Evolutionary conservation across 2,329 filamentous ascomycete genomes (phyloP), one percentile per base, ranked within the genome.

Genomic region (Karstenula rhodostoma): DNA sequence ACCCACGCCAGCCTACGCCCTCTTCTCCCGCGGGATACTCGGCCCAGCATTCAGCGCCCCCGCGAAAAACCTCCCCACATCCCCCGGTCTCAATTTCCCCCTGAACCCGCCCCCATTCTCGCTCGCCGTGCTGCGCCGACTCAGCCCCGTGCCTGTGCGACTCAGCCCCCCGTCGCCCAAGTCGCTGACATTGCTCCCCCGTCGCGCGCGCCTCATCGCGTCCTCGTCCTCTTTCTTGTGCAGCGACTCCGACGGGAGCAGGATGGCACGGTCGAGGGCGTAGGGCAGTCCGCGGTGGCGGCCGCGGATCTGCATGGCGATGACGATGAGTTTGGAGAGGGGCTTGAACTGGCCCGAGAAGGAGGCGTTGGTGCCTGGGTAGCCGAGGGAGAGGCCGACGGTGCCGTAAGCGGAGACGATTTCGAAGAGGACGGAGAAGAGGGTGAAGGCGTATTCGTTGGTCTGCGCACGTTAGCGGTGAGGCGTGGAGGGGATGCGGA

Each of bases 331-430:
- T 70, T 89, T 89, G 19, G 84, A 86, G 7, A 96, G 78, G 0
- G 89, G 85, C 13, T 85, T 87, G 77, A 99, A 97, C 68, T 97
- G 87, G 0, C 86, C 90, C 33, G 88, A 93, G 66, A 99, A 93
- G 0, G 91, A 93, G 0, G 93, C 86, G 77, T 97, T 91, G 75
- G 88, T 84, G 22, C 80, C 82, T 0, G 90, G 84, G 63, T 94
- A 97, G 6, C 95, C 95, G 17, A 99, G 84, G 52, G 90, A 94
- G 59, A 99, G 81, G 0, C 95, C 95, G 27, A 99, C 95, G 0
- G 95, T 99, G 64, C 95, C 96, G 68, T 79, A 79, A 0, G 78
- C 78, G n/a, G 74, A 77, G 29, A 80, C 72, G 57, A 80, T 79
- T 58, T 79, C 78, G 62, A 80, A 79, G 19, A 80, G 73, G 15